phyloP scores from a whole-genome alignment of 2,329 filamentous ascomycete genomes.

The Trichocomaceae sp. region DNA sequence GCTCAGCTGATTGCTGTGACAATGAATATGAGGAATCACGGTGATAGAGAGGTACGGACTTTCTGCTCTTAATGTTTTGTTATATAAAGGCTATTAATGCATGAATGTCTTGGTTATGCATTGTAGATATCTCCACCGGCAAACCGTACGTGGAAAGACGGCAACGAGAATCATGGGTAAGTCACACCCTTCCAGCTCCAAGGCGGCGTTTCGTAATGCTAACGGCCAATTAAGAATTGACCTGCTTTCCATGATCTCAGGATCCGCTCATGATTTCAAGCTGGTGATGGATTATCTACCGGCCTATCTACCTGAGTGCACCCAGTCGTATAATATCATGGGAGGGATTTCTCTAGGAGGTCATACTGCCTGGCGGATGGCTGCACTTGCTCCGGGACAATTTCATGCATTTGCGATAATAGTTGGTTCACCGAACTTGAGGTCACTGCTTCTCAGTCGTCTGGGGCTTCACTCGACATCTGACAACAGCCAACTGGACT shows the following conservation, averaged over 20 bases:
- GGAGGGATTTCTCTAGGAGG: neutral
- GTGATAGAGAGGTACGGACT: conserved; percentile 3
- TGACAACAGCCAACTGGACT: neutral
- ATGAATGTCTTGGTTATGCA: neutral
- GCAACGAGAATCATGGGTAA: conserved; percentile 5
- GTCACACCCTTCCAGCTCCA: neutral
- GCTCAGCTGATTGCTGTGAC: conserved; percentile 7
- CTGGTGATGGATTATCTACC: conserved; percentile 5
- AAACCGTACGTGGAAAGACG: conserved; percentile 3
- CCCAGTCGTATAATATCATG: conserved; percentile 4
- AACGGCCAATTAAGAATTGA: neutral
- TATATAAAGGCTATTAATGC: neutral
- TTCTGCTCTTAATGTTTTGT: neutral
- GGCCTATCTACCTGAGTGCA: neutral
- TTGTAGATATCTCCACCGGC: neutral
- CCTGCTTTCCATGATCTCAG: conserved; percentile 1
- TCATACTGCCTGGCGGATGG: conserved; percentile 5
- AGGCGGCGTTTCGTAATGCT: neutral
- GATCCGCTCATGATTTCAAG: conserved; percentile 1
- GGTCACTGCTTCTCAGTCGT: neutral
- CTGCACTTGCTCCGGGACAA: neutral
- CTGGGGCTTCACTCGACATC: neutral
- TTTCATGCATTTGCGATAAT: neutral
- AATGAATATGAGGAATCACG: conserved; percentile 10
- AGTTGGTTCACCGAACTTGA: neutral